A percentile compares a stretch with the other conserved stretches of the same genome.
These are phyloP conservation scores for Fusarium nodosum DNA, from an alignment of 2,329 filamentous ascomycete genomes.

Conservation along the genomic window DNA sequence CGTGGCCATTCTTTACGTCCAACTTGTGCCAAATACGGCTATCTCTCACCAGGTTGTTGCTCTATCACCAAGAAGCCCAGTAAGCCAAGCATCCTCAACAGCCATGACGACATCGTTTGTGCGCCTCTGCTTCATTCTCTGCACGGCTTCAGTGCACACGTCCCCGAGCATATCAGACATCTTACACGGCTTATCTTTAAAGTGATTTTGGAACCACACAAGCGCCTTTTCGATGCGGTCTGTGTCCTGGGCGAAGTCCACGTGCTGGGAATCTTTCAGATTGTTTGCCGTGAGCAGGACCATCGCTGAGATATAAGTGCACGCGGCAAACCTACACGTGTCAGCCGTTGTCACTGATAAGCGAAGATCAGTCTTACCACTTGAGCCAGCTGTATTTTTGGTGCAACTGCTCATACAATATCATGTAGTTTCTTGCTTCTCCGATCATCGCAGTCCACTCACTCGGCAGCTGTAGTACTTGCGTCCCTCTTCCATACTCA, in stretches of 20 bases:
- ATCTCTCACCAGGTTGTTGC: not conserved
- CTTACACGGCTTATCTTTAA: not conserved
- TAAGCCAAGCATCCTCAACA: not conserved
- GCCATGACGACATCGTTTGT: not conserved
- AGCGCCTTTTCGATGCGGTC: constrained; percentile 3
- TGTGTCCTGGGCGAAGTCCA: not conserved
- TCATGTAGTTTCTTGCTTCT: constrained; percentile 16
- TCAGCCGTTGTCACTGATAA: not conserved
- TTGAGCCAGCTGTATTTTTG: constrained; percentile 3
- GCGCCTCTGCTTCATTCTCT: constrained; percentile 1
- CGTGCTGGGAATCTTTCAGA: not conserved
- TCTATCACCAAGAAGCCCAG: not conserved
- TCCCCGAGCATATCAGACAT: not conserved
- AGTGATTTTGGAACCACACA: not conserved
- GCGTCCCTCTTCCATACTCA: not conserved
- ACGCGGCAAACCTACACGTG: not conserved
- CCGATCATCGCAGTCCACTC: constrained; percentile 6
- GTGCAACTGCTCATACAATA: not conserved
- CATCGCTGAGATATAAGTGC: constrained; percentile 16
- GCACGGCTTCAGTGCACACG: not conserved
- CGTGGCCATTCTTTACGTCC: not conserved
- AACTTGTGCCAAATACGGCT: no score
- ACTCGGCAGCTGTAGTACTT: not conserved
- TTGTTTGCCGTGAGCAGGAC: constrained; percentile 11
- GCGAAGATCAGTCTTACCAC: not conserved